phyloP scores from a whole-genome alignment of 1,284 basidiomycete species.

The Pseudozyma sp. region DNA sequence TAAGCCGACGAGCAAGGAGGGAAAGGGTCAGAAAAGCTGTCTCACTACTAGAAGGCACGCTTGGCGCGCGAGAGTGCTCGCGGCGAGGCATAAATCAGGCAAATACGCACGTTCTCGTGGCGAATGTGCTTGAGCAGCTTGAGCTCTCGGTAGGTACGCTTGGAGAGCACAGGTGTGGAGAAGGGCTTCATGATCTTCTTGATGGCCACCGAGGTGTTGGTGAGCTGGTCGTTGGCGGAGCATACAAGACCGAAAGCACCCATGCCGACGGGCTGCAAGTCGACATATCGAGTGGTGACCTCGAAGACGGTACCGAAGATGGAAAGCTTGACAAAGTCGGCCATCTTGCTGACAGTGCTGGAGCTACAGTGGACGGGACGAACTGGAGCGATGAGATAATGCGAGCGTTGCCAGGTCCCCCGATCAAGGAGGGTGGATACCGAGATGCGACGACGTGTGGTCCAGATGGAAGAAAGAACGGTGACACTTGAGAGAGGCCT shows the following conservation, averaged over 20 bases:
- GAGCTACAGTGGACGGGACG: constrained; percentile 3
- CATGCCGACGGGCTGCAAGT: constrained; percentile 99
- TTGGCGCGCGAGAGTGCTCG: neutral
- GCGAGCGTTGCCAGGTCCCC: neutral
- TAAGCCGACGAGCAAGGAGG: neutral
- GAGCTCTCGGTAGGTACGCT: constrained; percentile 96
- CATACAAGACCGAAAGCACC: constrained; percentile 75
- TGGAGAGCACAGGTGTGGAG: constrained; percentile 95
- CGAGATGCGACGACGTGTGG: neutral
- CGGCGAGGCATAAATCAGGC: too few species aligned
- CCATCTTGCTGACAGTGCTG: constrained; percentile 59
- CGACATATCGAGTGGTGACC: constrained; percentile 87
- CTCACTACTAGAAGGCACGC: neutral
- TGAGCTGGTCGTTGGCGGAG: constrained; percentile 97
- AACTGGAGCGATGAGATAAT: neutral
- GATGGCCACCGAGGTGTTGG: constrained; percentile 91
- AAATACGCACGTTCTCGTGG: constrained; percentile 81
- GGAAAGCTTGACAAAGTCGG: constrained; percentile 91
- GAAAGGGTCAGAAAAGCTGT: constrained; percentile 1
- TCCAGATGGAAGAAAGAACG: neutral
- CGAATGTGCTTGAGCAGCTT: constrained; percentile 99
- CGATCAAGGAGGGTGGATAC: constrained; percentile 1
- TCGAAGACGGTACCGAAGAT: constrained; percentile 97
- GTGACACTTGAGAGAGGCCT: constrained; percentile 4
- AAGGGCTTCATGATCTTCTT: constrained; percentile 99